Percentiles rank a stretch among this genome's conserved stretches.
Evolutionary conservation across 768 basidiomycete species (phyloP).

Genomic region (Jaapia argillacea): DNA sequence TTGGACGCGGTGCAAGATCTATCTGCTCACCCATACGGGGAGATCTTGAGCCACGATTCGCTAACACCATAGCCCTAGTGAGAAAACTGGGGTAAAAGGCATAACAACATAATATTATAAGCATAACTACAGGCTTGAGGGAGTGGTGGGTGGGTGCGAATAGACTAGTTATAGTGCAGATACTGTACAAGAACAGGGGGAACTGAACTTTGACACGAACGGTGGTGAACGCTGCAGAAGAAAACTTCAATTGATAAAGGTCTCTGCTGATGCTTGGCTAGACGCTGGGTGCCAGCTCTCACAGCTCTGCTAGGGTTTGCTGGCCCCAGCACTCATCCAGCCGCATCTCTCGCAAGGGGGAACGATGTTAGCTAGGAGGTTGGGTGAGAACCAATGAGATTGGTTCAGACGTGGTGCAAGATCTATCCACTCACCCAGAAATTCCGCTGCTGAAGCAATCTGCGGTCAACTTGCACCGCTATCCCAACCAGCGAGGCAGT

Average conservation of each 20-base stretch:
- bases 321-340: background rate
- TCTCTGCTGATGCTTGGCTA: background rate
- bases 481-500: conserved; percentile 3
- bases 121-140: too few species aligned
- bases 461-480: conserved; percentile 1
- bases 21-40: background rate
- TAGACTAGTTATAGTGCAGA: background rate
- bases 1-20: background rate
- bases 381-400: background rate
- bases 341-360: background rate
- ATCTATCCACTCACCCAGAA: background rate
- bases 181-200: background rate
- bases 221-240: background rate
- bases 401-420: background rate
- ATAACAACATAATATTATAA: too few species aligned
- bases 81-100: too few species aligned
- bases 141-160: too few species aligned
- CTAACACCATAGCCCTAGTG: too few species aligned
- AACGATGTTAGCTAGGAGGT: background rate
- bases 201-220: background rate
- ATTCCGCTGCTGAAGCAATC: background rate
- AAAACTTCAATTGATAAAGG: background rate
- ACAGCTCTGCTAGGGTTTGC: background rate
- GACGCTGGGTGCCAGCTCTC: background rate
- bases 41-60: too few species aligned